phyloP scores from a whole-genome alignment of 2,329 filamentous ascomycete species.

The Grosmannia huntii region DNA sequence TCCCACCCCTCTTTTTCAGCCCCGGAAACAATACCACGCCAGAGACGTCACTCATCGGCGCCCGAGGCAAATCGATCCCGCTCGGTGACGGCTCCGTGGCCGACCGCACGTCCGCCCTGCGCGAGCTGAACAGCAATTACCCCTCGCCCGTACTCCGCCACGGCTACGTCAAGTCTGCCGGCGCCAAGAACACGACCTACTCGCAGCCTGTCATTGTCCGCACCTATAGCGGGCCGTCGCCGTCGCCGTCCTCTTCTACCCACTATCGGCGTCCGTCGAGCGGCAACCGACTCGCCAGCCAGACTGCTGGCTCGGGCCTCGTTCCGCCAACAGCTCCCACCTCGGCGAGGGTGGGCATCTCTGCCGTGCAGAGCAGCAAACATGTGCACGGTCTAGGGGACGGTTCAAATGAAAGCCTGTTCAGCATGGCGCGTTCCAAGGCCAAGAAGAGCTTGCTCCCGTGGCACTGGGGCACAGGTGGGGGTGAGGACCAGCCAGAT shows the following conservation, averaged over 20 bases:
- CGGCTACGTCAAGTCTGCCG: conserved; percentile 42
- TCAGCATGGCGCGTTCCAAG: conserved; percentile 29
- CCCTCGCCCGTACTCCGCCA: conserved; percentile 34
- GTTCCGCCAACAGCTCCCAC: conserved; percentile 17
- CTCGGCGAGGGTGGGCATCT: conserved; percentile 1
- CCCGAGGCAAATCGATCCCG: conserved; percentile 41
- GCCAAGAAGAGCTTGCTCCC: conserved; percentile 24
- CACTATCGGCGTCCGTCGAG: conserved; percentile 17
- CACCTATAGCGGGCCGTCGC: conserved; percentile 42
- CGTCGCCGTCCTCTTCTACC: conserved; percentile 13
- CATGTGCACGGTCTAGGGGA: conserved; percentile 6
- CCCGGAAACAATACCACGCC: conserved; percentile 22
- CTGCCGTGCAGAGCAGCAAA: conserved; percentile 5
- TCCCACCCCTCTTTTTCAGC: background rate
- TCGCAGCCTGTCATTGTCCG: conserved; percentile 54
- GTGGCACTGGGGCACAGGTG: conserved; percentile 18
- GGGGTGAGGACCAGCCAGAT: conserved; percentile 7
- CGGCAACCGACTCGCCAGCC: conserved; percentile 18
- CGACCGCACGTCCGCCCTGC: conserved; percentile 45
- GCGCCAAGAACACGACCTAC: conserved; percentile 44
- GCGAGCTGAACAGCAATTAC: conserved; percentile 45
- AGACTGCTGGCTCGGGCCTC: conserved; percentile 15
- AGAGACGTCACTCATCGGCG: conserved; percentile 36
- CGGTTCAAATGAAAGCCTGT: conserved; percentile 11
- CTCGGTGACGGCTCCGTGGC: conserved; percentile 43